phyloP scores from a whole-genome alignment of 345 rosid species.

The Salix brachista region DNA sequence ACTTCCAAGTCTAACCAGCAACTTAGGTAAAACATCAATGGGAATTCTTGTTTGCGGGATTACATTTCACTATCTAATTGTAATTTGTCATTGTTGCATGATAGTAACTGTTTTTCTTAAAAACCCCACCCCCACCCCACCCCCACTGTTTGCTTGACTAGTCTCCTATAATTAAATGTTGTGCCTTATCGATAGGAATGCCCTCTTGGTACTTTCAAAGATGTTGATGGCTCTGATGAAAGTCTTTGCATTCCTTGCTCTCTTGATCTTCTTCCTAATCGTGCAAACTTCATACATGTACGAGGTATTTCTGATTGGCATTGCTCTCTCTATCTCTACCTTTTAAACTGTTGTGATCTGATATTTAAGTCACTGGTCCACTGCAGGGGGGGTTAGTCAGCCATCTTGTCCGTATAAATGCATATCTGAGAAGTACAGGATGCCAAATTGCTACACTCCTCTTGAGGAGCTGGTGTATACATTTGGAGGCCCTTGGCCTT shows the following conservation, averaged over 20 bases:
- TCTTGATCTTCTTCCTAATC: constrained; percentile 68
- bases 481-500: constrained; percentile 94
- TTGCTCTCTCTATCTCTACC: constrained; percentile 5
- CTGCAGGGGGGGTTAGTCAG: constrained; percentile 73
- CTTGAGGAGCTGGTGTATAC: constrained; percentile 84
- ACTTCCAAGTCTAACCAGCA: neutral
- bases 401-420: constrained; percentile 81
- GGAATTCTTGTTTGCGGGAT: no score
- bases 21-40: neutral
- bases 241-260: constrained; percentile 81
- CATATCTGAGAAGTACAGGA: constrained; percentile 80
- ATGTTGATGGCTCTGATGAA: constrained; percentile 78
- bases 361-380: constrained; percentile 16
- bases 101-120: neutral
- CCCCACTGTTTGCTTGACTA: neutral
- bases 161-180: constrained; percentile 2
- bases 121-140: neutral
- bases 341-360: constrained; percentile 15
- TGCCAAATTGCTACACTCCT: constrained; percentile 97
- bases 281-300: constrained; percentile 72
- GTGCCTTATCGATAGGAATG: constrained; percentile 60
- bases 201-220: constrained; percentile 91
- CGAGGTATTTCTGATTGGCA: constrained; percentile 51
- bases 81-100: neutral
- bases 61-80: neutral